A percentile compares a stretch with the other conserved stretches of the same genome.
These are phyloP conservation scores for Debaryomyces psychrophilus DNA, from an alignment of 1,139 yeast genomes.

Conservation along the genomic window DNA sequence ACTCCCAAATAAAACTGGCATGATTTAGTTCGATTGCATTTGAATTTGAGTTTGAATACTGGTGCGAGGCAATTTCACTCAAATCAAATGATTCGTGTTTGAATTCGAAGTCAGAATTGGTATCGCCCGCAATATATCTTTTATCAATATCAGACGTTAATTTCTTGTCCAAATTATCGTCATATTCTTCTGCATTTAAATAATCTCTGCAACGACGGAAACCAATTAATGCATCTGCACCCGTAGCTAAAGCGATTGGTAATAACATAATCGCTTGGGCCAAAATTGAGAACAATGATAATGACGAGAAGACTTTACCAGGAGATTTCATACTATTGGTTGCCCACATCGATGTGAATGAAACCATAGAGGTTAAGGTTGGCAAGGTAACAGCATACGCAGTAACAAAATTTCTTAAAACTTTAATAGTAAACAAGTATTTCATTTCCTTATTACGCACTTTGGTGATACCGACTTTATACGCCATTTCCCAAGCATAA, in stretches of 20 bases:
- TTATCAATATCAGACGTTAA: slow-evolving; percentile 19
- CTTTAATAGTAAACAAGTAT: slow-evolving; percentile 45
- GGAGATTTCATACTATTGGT: slow-evolving; percentile 38
- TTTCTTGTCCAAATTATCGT: slow-evolving; percentile 25
- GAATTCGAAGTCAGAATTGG: slow-evolving; percentile 21
- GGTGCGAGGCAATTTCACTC: slow-evolving; percentile 10
- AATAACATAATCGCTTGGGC: slow-evolving; percentile 55
- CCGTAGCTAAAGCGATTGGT: slow-evolving; percentile 57
- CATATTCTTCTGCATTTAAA: slow-evolving; percentile 43
- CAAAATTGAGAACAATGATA: slow-evolving; percentile 54
- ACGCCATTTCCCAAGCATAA: slow-evolving; percentile 54
- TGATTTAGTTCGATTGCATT: slow-evolving; percentile 30
- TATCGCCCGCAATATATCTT: slow-evolving; percentile 25
- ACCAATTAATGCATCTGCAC: slow-evolving; percentile 58
- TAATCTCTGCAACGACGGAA: slow-evolving; percentile 49
- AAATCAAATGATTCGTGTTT: slow-evolving; percentile 13
- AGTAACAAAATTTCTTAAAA: slow-evolving; percentile 47
- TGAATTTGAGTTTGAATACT: slow-evolving; percentile 6
- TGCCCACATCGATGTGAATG: slow-evolving; percentile 51
- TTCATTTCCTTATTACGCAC: slow-evolving; percentile 46
- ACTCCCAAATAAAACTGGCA: slow-evolving; percentile 43
- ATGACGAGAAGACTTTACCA: slow-evolving; percentile 53
- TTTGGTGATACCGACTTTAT: slow-evolving; percentile 37
- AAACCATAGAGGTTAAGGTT: slow-evolving; percentile 43
- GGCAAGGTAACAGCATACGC: slow-evolving; percentile 52